Percentiles rank a stretch among this genome's conserved stretches.
These are phyloP conservation scores for Dissophora ornata DNA, from an alignment of 192 early-diverging fungal genomes.

Conservation along the genomic window DNA sequence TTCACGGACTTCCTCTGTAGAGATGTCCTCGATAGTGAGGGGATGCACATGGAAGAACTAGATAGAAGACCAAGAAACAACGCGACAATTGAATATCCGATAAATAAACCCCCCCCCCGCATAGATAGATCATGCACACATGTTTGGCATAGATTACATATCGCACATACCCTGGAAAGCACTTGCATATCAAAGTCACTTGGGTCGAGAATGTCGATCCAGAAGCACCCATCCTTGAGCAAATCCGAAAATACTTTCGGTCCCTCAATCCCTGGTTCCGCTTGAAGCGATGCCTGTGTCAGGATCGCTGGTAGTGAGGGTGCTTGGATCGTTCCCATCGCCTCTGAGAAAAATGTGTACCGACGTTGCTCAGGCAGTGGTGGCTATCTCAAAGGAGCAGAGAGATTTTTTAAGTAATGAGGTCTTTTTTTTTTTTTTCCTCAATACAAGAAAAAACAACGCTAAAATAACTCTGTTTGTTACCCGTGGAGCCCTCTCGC, in stretches of 20 bases:
- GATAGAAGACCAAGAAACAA: slow-evolving; percentile 1
- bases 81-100: not conserved
- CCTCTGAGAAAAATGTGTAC: slow-evolving; percentile 55
- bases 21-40: slow-evolving; percentile 89
- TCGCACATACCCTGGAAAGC: slow-evolving; percentile 65
- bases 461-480: too few relatives aligned
- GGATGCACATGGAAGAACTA: slow-evolving; percentile 81
- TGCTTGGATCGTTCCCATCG: slow-evolving; percentile 47
- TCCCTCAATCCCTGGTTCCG: not conserved
- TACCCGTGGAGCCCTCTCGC: too few relatives aligned
- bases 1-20: slow-evolving; percentile 88
- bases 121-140: too few relatives aligned
- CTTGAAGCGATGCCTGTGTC: slow-evolving; percentile 12
- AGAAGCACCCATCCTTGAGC: slow-evolving; percentile 70
- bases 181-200: slow-evolving; percentile 66
- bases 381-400: slow-evolving; percentile 9
- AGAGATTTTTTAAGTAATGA: not conserved
- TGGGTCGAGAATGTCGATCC: slow-evolving; percentile 74
- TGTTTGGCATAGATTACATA: too few relatives aligned
- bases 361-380: slow-evolving; percentile 18
- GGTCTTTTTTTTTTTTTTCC: not conserved
- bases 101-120: too few relatives aligned
- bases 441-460: too few relatives aligned
- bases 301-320: slow-evolving; percentile 46
- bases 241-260: slow-evolving; percentile 52